Percentiles rank a stretch among this genome's conserved stretches.
These are phyloP conservation scores for Botrytis medusae DNA, from an alignment of 2,329 filamentous ascomycete species.

Conservation along the genomic window DNA sequence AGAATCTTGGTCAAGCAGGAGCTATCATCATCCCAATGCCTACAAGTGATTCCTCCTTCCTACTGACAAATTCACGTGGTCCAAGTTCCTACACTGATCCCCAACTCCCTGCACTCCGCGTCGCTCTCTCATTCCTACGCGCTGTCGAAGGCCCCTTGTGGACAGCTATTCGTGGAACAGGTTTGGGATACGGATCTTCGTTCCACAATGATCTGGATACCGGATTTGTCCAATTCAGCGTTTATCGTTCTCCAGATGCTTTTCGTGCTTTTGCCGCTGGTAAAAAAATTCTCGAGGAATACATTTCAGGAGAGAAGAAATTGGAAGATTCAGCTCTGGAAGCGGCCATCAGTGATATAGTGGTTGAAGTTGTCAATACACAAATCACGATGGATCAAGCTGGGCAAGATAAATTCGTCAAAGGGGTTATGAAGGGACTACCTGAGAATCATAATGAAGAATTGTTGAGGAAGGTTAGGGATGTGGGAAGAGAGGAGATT, in stretches of 20 bases:
- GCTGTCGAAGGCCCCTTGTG: constrained; percentile 92
- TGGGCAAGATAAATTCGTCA: constrained; percentile 79
- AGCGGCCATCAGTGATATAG: constrained; percentile 85
- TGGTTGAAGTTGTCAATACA: constrained; percentile 82
- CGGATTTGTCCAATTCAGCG: constrained; percentile 77
- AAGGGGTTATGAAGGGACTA: constrained; percentile 74
- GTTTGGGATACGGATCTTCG: constrained; percentile 84
- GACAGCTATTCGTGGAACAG: constrained; percentile 88
- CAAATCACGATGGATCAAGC: constrained; percentile 82
- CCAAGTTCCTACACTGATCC: constrained; percentile 75
- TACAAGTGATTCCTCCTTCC: constrained; percentile 89
- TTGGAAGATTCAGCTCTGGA: constrained; percentile 74
- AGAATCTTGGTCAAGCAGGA: constrained; percentile 69
- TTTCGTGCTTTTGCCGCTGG: constrained; percentile 82
- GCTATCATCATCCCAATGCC: constrained; percentile 86
- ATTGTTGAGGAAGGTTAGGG: constrained; percentile 73
- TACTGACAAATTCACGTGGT: constrained; percentile 71
- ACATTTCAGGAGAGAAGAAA: constrained; percentile 67
- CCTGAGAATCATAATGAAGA: constrained; percentile 75
- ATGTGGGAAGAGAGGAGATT: constrained; percentile 75
- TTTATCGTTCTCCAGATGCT: constrained; percentile 88
- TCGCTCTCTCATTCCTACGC: constrained; percentile 88
- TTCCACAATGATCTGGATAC: constrained; percentile 77
- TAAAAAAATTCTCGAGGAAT: constrained; percentile 70
- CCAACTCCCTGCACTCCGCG: constrained; percentile 77